phyloP scores from a whole-genome alignment of 805 yeast species.

The Kodamaea kaohsiungensis region DNA sequence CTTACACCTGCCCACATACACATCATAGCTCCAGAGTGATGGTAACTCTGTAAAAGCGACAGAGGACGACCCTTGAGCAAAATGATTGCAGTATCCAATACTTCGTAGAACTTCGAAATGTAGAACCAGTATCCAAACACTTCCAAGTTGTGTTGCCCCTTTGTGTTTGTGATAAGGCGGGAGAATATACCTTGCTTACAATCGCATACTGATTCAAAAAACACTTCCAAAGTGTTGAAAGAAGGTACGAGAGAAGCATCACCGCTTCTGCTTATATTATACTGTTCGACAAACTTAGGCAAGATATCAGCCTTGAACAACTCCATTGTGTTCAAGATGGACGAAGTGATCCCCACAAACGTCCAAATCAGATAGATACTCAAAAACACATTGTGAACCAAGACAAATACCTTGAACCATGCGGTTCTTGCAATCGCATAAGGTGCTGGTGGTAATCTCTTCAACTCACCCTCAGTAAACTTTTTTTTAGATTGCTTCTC shows the following conservation, averaged over 20 bases:
- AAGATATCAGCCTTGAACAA: conserved; percentile 19
- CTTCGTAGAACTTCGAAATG: conserved; percentile 70
- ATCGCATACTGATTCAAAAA: conserved; percentile 66
- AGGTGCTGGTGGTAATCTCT: conserved; percentile 55
- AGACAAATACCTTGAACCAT: conserved; percentile 54
- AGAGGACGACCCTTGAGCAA: conserved; percentile 68
- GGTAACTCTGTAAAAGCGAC: conserved; percentile 68
- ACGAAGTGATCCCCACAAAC: conserved; percentile 59
- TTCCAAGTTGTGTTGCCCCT: conserved; percentile 40
- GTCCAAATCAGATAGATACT: conserved; percentile 74
- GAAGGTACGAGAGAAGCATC: background rate
- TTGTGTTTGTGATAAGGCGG: conserved; percentile 17
- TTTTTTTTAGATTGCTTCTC: conserved; percentile 17
- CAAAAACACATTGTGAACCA: conserved; percentile 59
- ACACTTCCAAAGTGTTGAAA: conserved; percentile 35
- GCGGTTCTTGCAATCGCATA: conserved; percentile 43
- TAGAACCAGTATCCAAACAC: conserved; percentile 68
- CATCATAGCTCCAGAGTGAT: conserved; percentile 78
- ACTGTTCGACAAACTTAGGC: conserved; percentile 11
- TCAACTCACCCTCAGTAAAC: conserved; percentile 22
- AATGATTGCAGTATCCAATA: conserved; percentile 66
- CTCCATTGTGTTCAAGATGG: conserved; percentile 45
- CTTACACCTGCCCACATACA: conserved; percentile 82
- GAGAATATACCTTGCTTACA: conserved; percentile 59
- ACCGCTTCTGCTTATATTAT: background rate